Conservation (phyloP, 202 grass and related monocot genomes). For the Cymbopogon flexuosus region DNA sequence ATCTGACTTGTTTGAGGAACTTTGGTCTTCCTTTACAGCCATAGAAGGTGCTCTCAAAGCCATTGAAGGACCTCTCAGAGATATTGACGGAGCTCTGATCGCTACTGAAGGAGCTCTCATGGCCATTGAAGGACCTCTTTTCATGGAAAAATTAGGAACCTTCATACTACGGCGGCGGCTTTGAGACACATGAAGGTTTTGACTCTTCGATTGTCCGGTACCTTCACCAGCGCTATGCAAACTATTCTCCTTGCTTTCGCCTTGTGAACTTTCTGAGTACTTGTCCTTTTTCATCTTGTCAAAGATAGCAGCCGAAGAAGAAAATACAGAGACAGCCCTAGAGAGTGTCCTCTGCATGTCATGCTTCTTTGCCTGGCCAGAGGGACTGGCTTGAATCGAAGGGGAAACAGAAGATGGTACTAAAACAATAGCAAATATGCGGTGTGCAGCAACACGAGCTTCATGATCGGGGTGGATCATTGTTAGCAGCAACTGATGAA, state of each 20-base stretch:
- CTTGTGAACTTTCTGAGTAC: conserved; percentile 45
- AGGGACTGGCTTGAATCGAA: conserved; percentile 33
- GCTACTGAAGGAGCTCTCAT: conserved; percentile 45
- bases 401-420: conserved; percentile 93
- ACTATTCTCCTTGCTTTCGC: conserved; percentile 46
- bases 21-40: conserved; percentile 49
- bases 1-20: conserved; percentile 41
- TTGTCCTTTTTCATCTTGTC: conserved; percentile 85
- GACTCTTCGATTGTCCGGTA: conserved; percentile 42
- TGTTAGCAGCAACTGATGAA: conserved; percentile 92
- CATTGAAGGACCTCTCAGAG: conserved; percentile 41
- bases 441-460: conserved; percentile 77
- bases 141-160: conserved; percentile 49
- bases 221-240: conserved; percentile 42
- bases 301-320: conserved; percentile 98
- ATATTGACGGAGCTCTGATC: conserved; percentile 40
- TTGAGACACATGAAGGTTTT: conserved; percentile 61
- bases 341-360: conserved; percentile 96
- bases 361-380: conserved; percentile 43
- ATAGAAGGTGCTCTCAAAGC: conserved; percentile 48
- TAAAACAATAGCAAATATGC: conserved; percentile 97
- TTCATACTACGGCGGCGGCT: conserved; percentile 56
- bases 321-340: conserved; percentile 95
- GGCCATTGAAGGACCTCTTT: conserved; percentile 43
- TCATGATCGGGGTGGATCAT: conserved; percentile 97